Base-by-base conservation (phyloP, 2,329 filamentous ascomycete species). In the Dactylonectria estremocensis region DNA sequence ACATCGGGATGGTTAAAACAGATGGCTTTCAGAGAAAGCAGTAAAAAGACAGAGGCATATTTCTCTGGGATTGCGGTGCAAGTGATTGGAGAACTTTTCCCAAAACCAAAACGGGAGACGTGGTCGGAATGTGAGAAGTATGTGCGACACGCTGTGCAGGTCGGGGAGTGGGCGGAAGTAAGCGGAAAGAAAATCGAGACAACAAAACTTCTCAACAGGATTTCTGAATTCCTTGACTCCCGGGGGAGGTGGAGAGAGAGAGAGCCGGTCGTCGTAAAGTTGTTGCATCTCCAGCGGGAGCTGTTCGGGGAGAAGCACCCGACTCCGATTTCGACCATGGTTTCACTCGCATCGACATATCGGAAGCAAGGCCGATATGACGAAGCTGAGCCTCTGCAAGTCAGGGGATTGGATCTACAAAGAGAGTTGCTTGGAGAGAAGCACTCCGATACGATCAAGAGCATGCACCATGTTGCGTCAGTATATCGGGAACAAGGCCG, bases 91-190 rank as follows among this genome's bases (percentile, higher is more conserved):
- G n/a, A 37, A 1, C 55, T 74, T 5, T 77, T 79, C 66, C 76
- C 72, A 2, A 20, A 54, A 24, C 22, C 28, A 2, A 45, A 59
- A 20, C 61, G 28, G 24, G 66, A 73, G 22, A 62, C 64, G 37
- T 77, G 74, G 76, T 48, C 8, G 43, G 37, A 67, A 43, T 77
- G 74, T 40, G 74, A 79, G 33, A 69, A 61, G 62, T 78, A 79
- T 48, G 46, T 80, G 16, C 60, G 69, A 22, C 78, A 81, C 64
- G 75, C 76, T 16, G 54, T 77, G 33, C 71, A 61, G 40, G 69
- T 71, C 16, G 69, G 66, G 7, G 61, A 72, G 14, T 79, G 73
- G 78, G 71, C 75, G 3, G 65, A 75, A 22, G 14, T 70, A 2
- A 68, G 74, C 60, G 56, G 59, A 16, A 67, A 67, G 20, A 60